A percentile compares a stretch with the other conserved stretches of the same genome.
Conservation (phyloP, 2,329 filamentous ascomycete genomes). For the Epichloe sibirici region DNA sequence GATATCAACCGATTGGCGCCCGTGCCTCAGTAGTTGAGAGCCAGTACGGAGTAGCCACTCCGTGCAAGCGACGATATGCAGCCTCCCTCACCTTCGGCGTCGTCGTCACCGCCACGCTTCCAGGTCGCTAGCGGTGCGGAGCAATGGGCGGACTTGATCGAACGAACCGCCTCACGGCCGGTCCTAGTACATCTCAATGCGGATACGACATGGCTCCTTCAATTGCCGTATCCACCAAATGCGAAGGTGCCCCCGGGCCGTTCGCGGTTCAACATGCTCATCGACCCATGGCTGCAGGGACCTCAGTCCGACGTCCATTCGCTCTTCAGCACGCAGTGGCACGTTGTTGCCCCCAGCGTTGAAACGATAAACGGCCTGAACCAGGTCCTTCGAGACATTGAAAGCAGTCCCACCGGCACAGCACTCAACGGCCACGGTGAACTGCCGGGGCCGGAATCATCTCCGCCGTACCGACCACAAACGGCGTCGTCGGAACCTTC, state of each 20-base stretch:
- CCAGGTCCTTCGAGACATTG: constrained; percentile 34
- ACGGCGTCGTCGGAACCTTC: constrained; percentile 2
- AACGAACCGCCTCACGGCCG: constrained; percentile 14
- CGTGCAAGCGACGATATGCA: not conserved
- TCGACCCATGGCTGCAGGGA: constrained; percentile 54
- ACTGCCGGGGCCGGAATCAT: not conserved
- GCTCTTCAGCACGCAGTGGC: constrained; percentile 56
- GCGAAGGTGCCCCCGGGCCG: constrained; percentile 29
- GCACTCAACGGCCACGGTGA: not conserved
- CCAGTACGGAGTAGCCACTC: not conserved
- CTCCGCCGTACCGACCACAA: not conserved
- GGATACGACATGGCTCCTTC: constrained; percentile 56
- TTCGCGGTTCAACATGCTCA: constrained; percentile 49
- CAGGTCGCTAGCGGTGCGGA: constrained; percentile 9
- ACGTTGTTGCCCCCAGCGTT: constrained; percentile 41
- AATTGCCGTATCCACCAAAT: constrained; percentile 41
- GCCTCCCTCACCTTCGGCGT: not conserved
- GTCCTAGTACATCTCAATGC: constrained; percentile 53
- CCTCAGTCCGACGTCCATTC: constrained; percentile 49
- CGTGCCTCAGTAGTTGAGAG: not conserved
- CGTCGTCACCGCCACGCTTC: not conserved
- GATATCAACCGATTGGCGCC: not conserved
- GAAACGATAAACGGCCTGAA: constrained; percentile 44
- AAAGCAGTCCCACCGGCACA: constrained; percentile 14
- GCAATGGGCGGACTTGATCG: constrained; percentile 11